These are phyloP conservation scores for Aotearoamyces nothofagi DNA, from an alignment of 2,329 filamentous ascomycete species.

Conservation along the genomic window DNA sequence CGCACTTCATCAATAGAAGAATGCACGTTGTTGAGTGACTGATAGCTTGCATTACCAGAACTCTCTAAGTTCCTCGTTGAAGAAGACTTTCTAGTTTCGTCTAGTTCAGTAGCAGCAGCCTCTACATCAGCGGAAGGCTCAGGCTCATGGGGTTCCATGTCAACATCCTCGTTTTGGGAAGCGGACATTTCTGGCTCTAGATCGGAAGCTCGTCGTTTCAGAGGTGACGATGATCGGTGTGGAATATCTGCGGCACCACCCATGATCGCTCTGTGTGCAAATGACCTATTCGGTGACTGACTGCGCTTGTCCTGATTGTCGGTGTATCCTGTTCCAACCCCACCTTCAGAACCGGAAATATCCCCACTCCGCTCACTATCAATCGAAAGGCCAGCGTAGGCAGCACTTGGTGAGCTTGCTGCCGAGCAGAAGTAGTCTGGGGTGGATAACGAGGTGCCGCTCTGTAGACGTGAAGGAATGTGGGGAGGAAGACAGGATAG, in stretches of 20 bases:
- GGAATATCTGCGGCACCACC: constrained; percentile 40
- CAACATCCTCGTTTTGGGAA: constrained; percentile 17
- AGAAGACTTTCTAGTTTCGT: too few species aligned
- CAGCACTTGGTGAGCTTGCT: constrained; percentile 41
- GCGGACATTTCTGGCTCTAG: constrained; percentile 10
- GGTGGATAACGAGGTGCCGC: constrained; percentile 24
- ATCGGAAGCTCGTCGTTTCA: constrained; percentile 42
- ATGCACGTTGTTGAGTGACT: too few species aligned
- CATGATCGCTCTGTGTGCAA: constrained; percentile 36
- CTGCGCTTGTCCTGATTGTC: constrained; percentile 18
- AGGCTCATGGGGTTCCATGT: constrained; percentile 19
- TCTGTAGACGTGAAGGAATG: constrained; percentile 28
- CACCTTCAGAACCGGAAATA: constrained; percentile 11
- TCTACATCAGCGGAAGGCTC: too few species aligned
- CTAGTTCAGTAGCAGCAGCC: too few species aligned
- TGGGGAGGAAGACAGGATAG: constrained; percentile 30
- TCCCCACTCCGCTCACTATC: constrained; percentile 35
- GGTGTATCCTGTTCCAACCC: constrained; percentile 7
- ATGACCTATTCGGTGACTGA: constrained; percentile 34
- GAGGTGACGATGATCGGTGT: constrained; percentile 46
- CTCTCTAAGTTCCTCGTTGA: too few species aligned
- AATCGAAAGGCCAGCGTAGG: constrained; percentile 40
- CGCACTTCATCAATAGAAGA: too few species aligned
- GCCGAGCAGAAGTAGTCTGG: constrained; percentile 37
- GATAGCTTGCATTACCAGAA: too few species aligned